A percentile compares a stretch with the other conserved stretches of the same genome.
These are phyloP conservation scores for Tetrapisispora phaffii DNA, from an alignment of 805 yeast genomes.

Conservation along the genomic window DNA sequence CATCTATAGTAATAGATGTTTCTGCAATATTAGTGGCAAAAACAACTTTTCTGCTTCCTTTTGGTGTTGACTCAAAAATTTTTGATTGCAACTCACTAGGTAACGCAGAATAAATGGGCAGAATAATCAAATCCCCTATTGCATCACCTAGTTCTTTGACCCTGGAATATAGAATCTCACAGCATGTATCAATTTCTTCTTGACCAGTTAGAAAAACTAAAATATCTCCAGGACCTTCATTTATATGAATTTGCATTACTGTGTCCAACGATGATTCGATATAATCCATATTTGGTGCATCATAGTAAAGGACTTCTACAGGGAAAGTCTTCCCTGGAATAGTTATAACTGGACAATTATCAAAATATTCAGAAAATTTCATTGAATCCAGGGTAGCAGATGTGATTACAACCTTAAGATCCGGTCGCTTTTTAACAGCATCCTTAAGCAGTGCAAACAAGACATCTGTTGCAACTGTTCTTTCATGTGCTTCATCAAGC, in stretches of 20 bases:
- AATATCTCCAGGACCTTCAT: conserved; percentile 72
- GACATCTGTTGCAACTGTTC: conserved; percentile 90
- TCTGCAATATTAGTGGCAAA: conserved; percentile 96
- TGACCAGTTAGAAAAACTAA: conserved; percentile 83
- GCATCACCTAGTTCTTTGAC: conserved; percentile 56
- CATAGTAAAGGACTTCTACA: conserved; percentile 73
- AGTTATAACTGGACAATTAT: conserved; percentile 66
- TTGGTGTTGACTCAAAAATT: conserved; percentile 84
- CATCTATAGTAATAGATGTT: conserved; percentile 93
- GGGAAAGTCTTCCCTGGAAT: conserved; percentile 91
- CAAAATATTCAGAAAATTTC: conserved; percentile 75
- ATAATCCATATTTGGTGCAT: conserved; percentile 80
- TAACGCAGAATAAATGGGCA: conserved; percentile 85
- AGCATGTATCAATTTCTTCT: conserved; percentile 87
- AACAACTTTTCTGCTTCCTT: conserved; percentile 75
- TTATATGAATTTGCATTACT: conserved; percentile 74
- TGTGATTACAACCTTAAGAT: conserved; percentile 69
- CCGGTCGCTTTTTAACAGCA: conserved; percentile 60
- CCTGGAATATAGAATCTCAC: conserved; percentile 60
- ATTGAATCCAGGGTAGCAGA: conserved; percentile 88
- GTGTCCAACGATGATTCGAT: conserved; percentile 75
- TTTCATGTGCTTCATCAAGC: conserved; percentile 96
- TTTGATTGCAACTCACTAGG: conserved; percentile 84
- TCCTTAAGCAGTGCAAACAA: conserved; percentile 74
- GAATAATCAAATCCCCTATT: conserved; percentile 56